Base-by-base conservation (phyloP, 768 basidiomycete genomes). In the Tricholoma matsutake region DNA sequence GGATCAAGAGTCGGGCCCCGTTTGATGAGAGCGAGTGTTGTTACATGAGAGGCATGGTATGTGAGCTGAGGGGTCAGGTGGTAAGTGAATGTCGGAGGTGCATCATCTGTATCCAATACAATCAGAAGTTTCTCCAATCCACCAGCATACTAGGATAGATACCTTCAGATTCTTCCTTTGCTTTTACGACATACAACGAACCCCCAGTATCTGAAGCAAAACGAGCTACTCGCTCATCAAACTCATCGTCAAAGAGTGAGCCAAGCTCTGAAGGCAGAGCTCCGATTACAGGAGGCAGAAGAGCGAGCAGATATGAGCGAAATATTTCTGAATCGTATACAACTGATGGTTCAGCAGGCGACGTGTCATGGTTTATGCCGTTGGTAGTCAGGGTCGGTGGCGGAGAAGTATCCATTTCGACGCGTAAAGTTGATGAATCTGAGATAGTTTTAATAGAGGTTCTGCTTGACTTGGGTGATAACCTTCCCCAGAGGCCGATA, bases 1-100 rank as follows among this genome's bases (percentile, higher is more conserved):
- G 91, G 82, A 75, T 97, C 95, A 45, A 99, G 82, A 3, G 85
- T 86, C 1, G 89, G 85, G 18, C 86, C 84, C 57, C 95, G 92
- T 75, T 98, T 98, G 79, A 99, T 98, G 72, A 99, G 82, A 25
- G 96, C 95, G 52, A 99, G 84, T 0, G 95, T 96, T 18, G 89
- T 92, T 57, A 87, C 79, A 75, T 92, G 86, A 43, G 87, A 83
- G 6, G 90, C 77, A 49, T 94, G 86, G 76, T 97, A 91, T n/a
- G 82, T 79, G 59, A 98, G 81, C 63, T 91, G 83, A 29, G 89
- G 74, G 11, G 88, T 86, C 39, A 93, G 79, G 29, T 83, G 79
- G 72, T 92, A 92, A 53, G 79, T 76, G 70, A 85, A 87, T 14
- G 79, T 81, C n/a, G 83, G 81, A 41, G 81, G 79, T 32, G 76